Conservation (phyloP, 73 alveolate species). For the Symbiodinium natans region DNA sequence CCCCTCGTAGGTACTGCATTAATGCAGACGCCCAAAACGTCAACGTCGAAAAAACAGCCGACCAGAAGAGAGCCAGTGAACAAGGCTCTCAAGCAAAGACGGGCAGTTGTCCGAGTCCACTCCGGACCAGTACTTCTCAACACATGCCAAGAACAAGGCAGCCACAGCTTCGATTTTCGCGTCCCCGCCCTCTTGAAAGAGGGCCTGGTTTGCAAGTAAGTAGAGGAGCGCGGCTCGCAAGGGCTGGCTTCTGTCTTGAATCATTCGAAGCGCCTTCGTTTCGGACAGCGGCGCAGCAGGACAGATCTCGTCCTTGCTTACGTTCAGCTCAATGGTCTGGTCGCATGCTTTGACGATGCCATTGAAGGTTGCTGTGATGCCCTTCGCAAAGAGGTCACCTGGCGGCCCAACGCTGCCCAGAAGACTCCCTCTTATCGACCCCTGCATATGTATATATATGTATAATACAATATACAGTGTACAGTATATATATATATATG, state of each 20-base stretch:
- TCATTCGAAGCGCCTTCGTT: not conserved
- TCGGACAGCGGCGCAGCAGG: constrained; percentile 16
- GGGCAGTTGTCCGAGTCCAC: not conserved
- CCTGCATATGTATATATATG: not conserved
- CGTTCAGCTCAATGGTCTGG: not conserved
- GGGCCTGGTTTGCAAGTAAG: not conserved
- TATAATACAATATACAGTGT: too few relatives aligned
- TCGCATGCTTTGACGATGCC: not conserved
- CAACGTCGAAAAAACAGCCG: not conserved
- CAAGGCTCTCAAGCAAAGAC: not conserved
- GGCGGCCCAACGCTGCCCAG: not conserved
- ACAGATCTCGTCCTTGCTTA: constrained; percentile 4
- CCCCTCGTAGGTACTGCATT: not conserved
- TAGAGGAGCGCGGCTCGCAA: not conserved
- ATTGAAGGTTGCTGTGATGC: not conserved
- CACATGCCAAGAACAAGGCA: not conserved
- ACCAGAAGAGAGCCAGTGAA: too few relatives aligned
- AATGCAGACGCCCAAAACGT: not conserved
- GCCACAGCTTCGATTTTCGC: constrained; percentile 7
- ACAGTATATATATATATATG: too few relatives aligned
- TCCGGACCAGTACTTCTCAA: constrained; percentile 1
- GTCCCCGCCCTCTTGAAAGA: not conserved
- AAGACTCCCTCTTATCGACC: not conserved
- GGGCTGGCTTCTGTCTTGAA: not conserved
- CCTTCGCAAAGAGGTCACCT: not conserved